Conservation (phyloP, 2,329 filamentous ascomycete genomes). For the Raffaelea arxii region DNA sequence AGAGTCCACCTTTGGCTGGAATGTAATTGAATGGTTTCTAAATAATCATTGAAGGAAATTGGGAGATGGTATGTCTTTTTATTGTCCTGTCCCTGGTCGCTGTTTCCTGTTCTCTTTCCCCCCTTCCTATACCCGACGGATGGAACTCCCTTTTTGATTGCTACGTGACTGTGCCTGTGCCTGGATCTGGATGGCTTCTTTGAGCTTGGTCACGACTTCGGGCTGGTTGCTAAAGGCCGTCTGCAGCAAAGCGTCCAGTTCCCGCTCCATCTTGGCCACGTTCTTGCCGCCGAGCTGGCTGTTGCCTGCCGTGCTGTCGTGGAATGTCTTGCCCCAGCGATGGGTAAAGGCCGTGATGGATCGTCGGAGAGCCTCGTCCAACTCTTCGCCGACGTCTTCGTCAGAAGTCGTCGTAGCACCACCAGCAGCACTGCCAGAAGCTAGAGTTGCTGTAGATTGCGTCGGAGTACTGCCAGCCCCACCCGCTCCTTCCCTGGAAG, state of each 20-base stretch:
- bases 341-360: slow-evolving; percentile 55
- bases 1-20: too few species aligned
- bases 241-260: slow-evolving; percentile 46
- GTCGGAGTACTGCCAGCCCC: slow-evolving; percentile 19
- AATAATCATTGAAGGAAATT: too few species aligned
- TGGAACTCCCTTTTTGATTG: slow-evolving; percentile 20
- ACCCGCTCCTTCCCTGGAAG: slow-evolving; percentile 7
- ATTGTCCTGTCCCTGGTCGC: neutral
- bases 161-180: slow-evolving; percentile 43
- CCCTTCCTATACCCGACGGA: slow-evolving; percentile 11
- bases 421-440: slow-evolving; percentile 13
- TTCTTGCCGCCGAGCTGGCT: slow-evolving; percentile 39
- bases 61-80: neutral
- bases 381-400: slow-evolving; percentile 53
- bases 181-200: slow-evolving; percentile 50
- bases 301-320: slow-evolving; percentile 37
- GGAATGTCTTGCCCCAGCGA: slow-evolving; percentile 43
- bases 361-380: slow-evolving; percentile 53
- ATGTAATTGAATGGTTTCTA: too few species aligned
- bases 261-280: slow-evolving; percentile 42
- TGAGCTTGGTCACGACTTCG: slow-evolving; percentile 48
- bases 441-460: slow-evolving; percentile 23
- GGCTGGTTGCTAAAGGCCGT: slow-evolving; percentile 49
- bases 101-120: neutral
- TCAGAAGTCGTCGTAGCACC: slow-evolving; percentile 11